Percentiles rank a stretch among this genome's conserved stretches.
phyloP scores from a whole-genome alignment of 805 yeast species.

The Diddensiella santjacobensis region DNA sequence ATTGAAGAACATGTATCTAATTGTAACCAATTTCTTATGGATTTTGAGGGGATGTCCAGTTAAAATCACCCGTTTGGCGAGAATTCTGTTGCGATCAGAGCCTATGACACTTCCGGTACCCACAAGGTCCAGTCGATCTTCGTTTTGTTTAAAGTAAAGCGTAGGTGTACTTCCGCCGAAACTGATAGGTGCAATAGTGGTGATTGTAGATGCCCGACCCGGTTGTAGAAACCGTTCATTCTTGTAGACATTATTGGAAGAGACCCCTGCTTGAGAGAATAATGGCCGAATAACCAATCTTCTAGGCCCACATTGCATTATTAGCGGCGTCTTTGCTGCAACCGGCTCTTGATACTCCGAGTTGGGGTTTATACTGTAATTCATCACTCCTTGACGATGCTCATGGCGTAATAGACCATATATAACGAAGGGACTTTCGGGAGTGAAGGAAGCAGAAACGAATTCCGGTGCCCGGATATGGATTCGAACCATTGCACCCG shows the following conservation, averaged over 20 bases:
- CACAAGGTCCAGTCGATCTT: conserved; percentile 52
- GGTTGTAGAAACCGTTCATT: conserved; percentile 79
- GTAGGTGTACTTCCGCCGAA: conserved; percentile 72
- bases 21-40: conserved; percentile 85
- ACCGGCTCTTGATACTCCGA: conserved; percentile 85
- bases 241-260: conserved; percentile 82
- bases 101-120: conserved; percentile 90
- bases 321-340: conserved; percentile 71
- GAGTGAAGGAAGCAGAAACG: conserved; percentile 54
- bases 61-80: conserved; percentile 82
- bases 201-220: conserved; percentile 70
- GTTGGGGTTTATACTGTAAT: conserved; percentile 81
- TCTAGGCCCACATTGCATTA: conserved; percentile 92
- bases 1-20: conserved; percentile 96
- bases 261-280: conserved; percentile 70
- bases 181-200: conserved; percentile 81
- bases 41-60: conserved; percentile 96
- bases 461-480: conserved; percentile 45
- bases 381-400: conserved; percentile 77
- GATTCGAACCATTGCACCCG: conserved; percentile 65
- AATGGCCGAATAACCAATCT: conserved; percentile 78
- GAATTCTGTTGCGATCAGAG: conserved; percentile 75
- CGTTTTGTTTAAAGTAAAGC: conserved; percentile 59
- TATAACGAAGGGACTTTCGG: conserved; percentile 52
- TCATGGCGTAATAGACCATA: conserved; percentile 82